A percentile compares a stretch with the other conserved stretches of the same genome.
Conservation (phyloP, 495 filamentous ascomycete genomes). For the Hyaloscypha hepaticicola region DNA sequence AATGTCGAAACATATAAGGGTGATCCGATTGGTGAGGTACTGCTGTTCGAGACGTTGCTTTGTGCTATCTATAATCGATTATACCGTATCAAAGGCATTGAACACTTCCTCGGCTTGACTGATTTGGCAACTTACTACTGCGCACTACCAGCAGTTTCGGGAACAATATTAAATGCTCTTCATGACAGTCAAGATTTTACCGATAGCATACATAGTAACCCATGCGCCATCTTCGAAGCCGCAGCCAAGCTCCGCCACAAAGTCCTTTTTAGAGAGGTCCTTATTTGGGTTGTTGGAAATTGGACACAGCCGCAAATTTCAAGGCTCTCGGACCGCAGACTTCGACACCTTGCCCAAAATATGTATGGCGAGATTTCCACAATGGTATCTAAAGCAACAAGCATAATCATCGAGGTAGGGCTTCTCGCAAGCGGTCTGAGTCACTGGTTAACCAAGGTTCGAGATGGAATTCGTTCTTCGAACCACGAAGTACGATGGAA, state of each 20-base stretch:
- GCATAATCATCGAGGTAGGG: neutral
- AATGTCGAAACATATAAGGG: neutral
- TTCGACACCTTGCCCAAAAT: neutral
- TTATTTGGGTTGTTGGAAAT: neutral
- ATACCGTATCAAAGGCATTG: neutral
- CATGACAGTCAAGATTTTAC: neutral
- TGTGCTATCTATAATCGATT: neutral
- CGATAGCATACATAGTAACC: neutral
- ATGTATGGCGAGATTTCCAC: neutral
- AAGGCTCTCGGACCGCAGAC: neutral
- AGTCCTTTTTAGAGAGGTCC: slow-evolving; percentile 10
- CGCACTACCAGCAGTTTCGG: slow-evolving; percentile 4
- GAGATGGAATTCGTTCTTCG: too few species aligned
- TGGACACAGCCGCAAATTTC: neutral
- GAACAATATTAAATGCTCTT: neutral
- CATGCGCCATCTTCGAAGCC: neutral
- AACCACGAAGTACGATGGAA: neutral
- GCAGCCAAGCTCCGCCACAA: slow-evolving; percentile 13
- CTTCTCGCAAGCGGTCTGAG: neutral
- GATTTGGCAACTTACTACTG: slow-evolving; percentile 15
- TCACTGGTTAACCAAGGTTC: too few species aligned
- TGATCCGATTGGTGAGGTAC: neutral
- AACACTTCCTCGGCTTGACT: neutral
- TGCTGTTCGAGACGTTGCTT: slow-evolving; percentile 7
- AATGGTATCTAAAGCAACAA: neutral